Evolutionary conservation across 2,329 filamentous ascomycete genomes (phyloP).

Genomic region (Orbilia javanica): DNA sequence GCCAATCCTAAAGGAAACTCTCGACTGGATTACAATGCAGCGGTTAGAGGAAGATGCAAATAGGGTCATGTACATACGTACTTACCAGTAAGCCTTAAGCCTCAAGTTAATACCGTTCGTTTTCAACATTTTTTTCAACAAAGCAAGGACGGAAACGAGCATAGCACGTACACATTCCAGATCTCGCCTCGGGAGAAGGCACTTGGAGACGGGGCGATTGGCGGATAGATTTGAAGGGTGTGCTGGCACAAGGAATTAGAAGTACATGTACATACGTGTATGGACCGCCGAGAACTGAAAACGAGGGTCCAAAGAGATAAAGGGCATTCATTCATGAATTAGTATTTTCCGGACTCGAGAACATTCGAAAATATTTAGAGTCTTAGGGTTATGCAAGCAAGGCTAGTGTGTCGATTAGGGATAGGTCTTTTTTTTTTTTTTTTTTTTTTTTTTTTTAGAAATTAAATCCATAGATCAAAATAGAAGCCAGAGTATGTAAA

Average conservation of each 20-base stretch:
- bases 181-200: slow-evolving; percentile 30
- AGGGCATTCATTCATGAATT: not conserved
- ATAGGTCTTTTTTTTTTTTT: no score
- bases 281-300: not conserved
- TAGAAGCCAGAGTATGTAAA: no score
- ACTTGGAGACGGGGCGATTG: slow-evolving; percentile 30
- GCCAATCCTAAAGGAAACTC: slow-evolving; percentile 14
- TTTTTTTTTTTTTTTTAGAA: no score
- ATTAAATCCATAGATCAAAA: not conserved
- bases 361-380: slow-evolving; percentile 5
- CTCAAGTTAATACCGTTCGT: not conserved
- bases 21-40: no score
- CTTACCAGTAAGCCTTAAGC: slow-evolving; percentile 41
- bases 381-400: not conserved
- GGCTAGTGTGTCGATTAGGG: slow-evolving; percentile 21
- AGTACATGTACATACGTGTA: not conserved
- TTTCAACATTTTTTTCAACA: slow-evolving; percentile 23
- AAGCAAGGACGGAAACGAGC: slow-evolving; percentile 16
- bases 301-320: not conserved
- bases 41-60: no score
- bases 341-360: slow-evolving; percentile 4
- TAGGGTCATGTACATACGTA: no score
- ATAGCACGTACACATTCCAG: not conserved
- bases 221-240: not conserved
- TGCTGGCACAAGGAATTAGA: slow-evolving; percentile 5